phyloP scores from a whole-genome alignment of 306 rosid species.

The Urtica urens region DNA sequence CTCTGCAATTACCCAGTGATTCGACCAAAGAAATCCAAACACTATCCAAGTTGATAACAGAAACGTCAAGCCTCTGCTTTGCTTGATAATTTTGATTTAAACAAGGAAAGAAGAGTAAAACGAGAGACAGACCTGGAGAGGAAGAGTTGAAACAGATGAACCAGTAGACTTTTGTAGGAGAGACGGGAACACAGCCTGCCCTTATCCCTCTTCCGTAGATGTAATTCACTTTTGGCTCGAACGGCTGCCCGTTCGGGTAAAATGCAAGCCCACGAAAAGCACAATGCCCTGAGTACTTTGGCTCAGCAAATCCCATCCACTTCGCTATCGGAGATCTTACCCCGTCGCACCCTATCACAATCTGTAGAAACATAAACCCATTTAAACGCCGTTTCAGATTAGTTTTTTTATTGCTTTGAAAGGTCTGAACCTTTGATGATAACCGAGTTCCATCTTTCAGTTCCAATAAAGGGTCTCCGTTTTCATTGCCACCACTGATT shows the following conservation, averaged over 20 bases:
- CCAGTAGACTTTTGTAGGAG: constrained; percentile 86
- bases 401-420: too few species aligned
- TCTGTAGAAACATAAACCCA: constrained; percentile 39
- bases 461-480: constrained; percentile 46
- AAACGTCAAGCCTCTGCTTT: too few species aligned
- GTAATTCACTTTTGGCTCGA: constrained; percentile 46
- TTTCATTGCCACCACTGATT: constrained; percentile 31
- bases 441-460: constrained; percentile 56
- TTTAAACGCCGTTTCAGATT: too few species aligned
- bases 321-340: constrained; percentile 71
- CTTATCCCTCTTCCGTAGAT: constrained; percentile 71
- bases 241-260: constrained; percentile 59
- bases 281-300: constrained; percentile 58
- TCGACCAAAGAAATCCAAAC: too few species aligned
- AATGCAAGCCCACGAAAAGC: constrained; percentile 68
- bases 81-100: too few species aligned
- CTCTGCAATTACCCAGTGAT: too few species aligned
- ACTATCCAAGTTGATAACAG: too few species aligned
- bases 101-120: too few species aligned
- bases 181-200: constrained; percentile 77
- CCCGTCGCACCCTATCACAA: constrained; percentile 87
- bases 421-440: constrained; percentile 74
- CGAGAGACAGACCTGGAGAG: constrained; percentile 60
- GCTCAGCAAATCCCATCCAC: constrained; percentile 80
- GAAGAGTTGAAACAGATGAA: constrained; percentile 72